These are phyloP conservation scores for Trapa bicornis DNA, from an alignment of 345 rosid genomes.

Conservation along the genomic window DNA sequence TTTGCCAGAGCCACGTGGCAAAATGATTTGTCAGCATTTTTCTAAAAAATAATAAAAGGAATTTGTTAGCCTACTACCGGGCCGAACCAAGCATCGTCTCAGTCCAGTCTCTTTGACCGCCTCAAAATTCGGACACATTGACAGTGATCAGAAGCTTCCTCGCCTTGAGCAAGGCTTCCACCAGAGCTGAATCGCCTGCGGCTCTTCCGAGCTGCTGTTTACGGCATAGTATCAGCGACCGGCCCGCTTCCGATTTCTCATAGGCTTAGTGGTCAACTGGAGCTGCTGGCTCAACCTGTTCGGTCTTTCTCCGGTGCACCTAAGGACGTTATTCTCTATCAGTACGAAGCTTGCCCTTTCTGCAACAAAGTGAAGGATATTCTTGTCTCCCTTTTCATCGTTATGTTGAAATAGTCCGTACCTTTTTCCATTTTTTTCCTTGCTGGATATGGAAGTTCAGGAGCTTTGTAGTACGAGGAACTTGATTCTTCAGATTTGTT, in stretches of 20 bases:
- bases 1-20: not conserved
- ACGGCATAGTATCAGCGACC: slow-evolving; percentile 15
- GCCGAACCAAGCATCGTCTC: not conserved
- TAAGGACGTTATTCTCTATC: slow-evolving; percentile 71
- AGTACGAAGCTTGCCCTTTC: slow-evolving; percentile 95
- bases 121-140: slow-evolving; percentile 18
- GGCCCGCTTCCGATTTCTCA: slow-evolving; percentile 17
- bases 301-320: slow-evolving; percentile 44
- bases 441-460: not conserved
- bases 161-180: slow-evolving; percentile 24
- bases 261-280: slow-evolving; percentile 18
- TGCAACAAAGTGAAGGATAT: slow-evolving; percentile 91
- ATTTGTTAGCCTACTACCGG: not conserved
- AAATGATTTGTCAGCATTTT: not conserved
- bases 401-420: not conserved
- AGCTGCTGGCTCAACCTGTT: slow-evolving; percentile 18
- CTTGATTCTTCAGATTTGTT: not conserved
- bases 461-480: not conserved
- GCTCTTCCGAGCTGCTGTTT: slow-evolving; percentile 26
- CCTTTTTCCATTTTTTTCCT: not conserved
- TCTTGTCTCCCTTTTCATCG: not conserved
- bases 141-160: slow-evolving; percentile 41
- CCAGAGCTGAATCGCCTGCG: slow-evolving; percentile 19
- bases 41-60: no score
- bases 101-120: not conserved